phyloP scores from a whole-genome alignment of 352 stramenopile species.

The Aphanomyces stellatus region DNA sequence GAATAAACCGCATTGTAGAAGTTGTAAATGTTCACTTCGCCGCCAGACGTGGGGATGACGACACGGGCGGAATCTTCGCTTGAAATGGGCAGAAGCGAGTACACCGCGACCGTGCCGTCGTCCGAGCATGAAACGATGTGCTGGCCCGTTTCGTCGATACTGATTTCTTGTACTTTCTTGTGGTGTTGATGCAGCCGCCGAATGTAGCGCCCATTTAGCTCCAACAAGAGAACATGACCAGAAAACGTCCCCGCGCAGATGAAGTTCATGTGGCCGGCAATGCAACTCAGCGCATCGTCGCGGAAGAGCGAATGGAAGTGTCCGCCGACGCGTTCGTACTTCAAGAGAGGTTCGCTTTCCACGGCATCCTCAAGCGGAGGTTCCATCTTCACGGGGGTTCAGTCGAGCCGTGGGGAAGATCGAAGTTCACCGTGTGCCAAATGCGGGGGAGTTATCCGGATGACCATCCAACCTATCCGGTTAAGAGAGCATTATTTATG shows the following conservation, averaged over 20 bases:
- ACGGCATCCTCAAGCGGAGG: background rate
- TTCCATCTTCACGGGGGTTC: background rate
- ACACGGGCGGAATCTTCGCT: constrained; percentile 25
- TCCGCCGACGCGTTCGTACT: constrained; percentile 79
- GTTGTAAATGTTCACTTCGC: constrained; percentile 86
- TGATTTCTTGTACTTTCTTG: constrained; percentile 82
- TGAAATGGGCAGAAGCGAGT: constrained; percentile 50
- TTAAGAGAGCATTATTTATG: background rate
- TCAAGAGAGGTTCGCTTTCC: constrained; percentile 55
- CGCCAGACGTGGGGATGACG: constrained; percentile 52
- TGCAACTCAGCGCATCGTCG: constrained; percentile 76
- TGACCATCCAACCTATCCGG: background rate
- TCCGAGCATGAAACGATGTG: constrained; percentile 82
- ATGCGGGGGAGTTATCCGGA: too few species aligned
- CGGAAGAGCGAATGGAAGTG: constrained; percentile 83
- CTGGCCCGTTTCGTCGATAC: constrained; percentile 74
- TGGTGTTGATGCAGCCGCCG: constrained; percentile 77
- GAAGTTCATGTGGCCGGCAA: constrained; percentile 74
- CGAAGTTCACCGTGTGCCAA: too few species aligned
- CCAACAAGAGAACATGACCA: constrained; percentile 68
- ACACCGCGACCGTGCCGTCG: constrained; percentile 73
- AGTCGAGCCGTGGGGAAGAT: background rate
- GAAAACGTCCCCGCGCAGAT: constrained; percentile 68
- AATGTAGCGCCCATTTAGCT: constrained; percentile 69
- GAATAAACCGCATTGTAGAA: constrained; percentile 80